Conservation (phyloP, 495 filamentous ascomycete species). For the Hamigera avellanea region DNA sequence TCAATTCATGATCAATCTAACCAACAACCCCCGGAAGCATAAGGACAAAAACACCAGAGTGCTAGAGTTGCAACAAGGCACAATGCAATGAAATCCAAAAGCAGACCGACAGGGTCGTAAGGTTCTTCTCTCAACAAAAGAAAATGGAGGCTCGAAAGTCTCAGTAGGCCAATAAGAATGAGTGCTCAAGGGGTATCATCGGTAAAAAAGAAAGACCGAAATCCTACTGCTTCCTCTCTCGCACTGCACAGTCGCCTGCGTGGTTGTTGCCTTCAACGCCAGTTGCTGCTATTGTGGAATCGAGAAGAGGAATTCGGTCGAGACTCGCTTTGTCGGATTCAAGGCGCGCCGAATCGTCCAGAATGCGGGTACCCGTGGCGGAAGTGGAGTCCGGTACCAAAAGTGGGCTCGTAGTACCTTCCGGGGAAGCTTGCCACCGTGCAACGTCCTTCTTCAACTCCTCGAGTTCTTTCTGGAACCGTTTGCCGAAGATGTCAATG, state of each 20-base stretch:
- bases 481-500: conserved; percentile 91
- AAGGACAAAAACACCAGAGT: background rate
- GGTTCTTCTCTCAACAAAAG: background rate
- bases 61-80: too few relatives aligned
- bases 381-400: conserved; percentile 14
- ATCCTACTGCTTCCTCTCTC: conserved; percentile 13
- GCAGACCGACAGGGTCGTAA: too few relatives aligned
- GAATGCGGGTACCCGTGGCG: conserved; percentile 6
- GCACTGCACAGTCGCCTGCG: conserved; percentile 6
- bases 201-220: conserved; percentile 7
- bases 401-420: conserved; percentile 21
- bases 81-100: background rate
- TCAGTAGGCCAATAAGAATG: conserved; percentile 1
- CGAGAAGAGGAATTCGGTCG: conserved; percentile 32
- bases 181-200: conserved; percentile 11
- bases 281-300: conserved; percentile 18
- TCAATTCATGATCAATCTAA: too few relatives aligned
- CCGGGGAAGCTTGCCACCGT: conserved; percentile 62
- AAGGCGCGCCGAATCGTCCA: conserved; percentile 4
- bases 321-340: conserved; percentile 23
- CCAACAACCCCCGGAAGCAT: too few relatives aligned
- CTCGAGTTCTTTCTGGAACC: conserved; percentile 94
- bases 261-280: conserved; percentile 6
- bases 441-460: conserved; percentile 78
- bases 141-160: background rate